These are phyloP conservation scores for Abrus pulchellus DNA, from an alignment of 306 rosid species.

Conservation along the genomic window DNA sequence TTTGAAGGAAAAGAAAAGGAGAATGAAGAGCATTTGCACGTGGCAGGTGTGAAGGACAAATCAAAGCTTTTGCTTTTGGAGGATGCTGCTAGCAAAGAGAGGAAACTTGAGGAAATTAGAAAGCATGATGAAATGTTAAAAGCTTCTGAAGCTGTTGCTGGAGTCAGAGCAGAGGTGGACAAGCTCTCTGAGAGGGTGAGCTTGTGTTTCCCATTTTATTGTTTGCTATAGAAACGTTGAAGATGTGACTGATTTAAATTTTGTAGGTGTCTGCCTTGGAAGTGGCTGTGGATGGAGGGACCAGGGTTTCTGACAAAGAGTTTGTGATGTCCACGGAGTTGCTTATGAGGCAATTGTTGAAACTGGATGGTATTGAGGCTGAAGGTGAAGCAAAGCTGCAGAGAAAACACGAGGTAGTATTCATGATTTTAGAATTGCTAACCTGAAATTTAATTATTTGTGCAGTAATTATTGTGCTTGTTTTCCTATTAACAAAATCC, in stretches of 20 bases:
- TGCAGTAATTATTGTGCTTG: constrained; percentile 29
- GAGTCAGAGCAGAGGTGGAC: constrained; percentile 78
- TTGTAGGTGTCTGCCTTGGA: constrained; percentile 80
- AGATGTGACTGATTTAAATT: constrained; percentile 28
- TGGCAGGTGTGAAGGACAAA: constrained; percentile 80
- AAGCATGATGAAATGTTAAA: constrained; percentile 59
- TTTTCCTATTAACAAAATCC: constrained; percentile 6
- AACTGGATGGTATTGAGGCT: constrained; percentile 83
- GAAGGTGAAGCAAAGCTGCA: constrained; percentile 86
- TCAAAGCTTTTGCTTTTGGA: constrained; percentile 79
- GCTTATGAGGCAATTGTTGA: constrained; percentile 89
- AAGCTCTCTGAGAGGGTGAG: constrained; percentile 80
- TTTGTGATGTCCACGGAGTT: constrained; percentile 73
- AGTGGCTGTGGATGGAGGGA: constrained; percentile 74
- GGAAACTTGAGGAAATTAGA: constrained; percentile 62
- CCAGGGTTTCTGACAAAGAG: constrained; percentile 78
- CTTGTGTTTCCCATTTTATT: background rate
- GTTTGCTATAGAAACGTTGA: constrained; percentile 14
- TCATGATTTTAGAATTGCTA: constrained; percentile 10
- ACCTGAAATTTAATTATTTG: constrained; percentile 17
- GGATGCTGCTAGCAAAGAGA: constrained; percentile 61
- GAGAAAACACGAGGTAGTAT: constrained; percentile 85
- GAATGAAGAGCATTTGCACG: constrained; percentile 71
- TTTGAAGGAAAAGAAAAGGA: constrained; percentile 79
- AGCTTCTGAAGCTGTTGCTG: constrained; percentile 71